Evolutionary conservation across 352 stramenopile genomes (phyloP), one percentile per base, ranked within the genome.

Genomic region (Blastocystis sp.): DNA sequence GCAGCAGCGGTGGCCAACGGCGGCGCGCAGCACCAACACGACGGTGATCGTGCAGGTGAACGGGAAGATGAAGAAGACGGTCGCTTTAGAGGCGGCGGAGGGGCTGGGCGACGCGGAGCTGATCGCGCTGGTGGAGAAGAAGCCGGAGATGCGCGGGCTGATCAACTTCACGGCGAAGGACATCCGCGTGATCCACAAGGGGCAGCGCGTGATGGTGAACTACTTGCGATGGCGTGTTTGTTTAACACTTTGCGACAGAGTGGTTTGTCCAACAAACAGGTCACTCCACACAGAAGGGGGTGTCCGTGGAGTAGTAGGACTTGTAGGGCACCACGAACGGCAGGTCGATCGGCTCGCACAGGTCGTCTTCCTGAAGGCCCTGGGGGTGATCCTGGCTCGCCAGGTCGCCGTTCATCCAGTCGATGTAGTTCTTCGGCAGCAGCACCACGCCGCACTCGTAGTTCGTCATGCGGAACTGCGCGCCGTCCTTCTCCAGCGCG

Each of bases 401-500:
- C 71, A 81, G 14, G 43, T 81, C 71, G 11, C 71, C 77, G 9
- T 87, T 87, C 3, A 65, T 21, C n/a, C 21, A 87, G 34, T 87
- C 62, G 2, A 78, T 34, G 34, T 87, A 87, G 40, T 76, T 87
- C 62, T 74, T 74, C 23, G 77, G 77, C 23, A 87, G 34, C 17
- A 87, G 43, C 11, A 87, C 77, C 41, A 87, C 65, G n/a, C 77
- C 77, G 28, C 62, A 87, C 62, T 87, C 77, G 34, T 87, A 87
- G 40, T 87, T 87, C 17, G 0, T 53, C 11, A 87, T 78, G 19
- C 23, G 9, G 11, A 87, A 40, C 45, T 87, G 34, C 23, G 21
- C 61, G 2, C 64, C 77, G 4, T 87, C 52, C 40, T 74, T 77
- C 59, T 87, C 34, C 21, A 87, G n/a, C 11, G 38, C 19, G 14